Percentiles rank a stretch among this genome's conserved stretches.
These are phyloP conservation scores for Russula compacta DNA, from an alignment of 768 basidiomycete genomes.

Conservation along the genomic window DNA sequence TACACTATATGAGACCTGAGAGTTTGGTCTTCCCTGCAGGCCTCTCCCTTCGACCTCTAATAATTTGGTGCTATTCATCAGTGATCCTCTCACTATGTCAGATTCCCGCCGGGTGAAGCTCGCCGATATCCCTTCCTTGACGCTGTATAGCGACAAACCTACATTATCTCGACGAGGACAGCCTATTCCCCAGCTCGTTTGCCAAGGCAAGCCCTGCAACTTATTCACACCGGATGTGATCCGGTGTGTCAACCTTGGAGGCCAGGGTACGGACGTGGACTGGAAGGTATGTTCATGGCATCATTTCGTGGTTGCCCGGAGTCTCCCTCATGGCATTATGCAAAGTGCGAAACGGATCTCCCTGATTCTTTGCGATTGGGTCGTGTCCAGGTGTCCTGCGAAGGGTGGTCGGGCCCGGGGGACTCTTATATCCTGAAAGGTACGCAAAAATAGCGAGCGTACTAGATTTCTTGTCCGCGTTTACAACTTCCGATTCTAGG, in stretches of 20 bases:
- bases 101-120: conserved; percentile 57
- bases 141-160: conserved; percentile 61
- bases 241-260: conserved; percentile 74
- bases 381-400: conserved; percentile 77
- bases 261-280: conserved; percentile 69
- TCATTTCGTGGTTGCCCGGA: neutral
- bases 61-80: neutral
- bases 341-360: conserved; percentile 81
- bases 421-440: conserved; percentile 84
- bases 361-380: conserved; percentile 79
- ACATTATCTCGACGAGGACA: conserved; percentile 58
- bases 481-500: conserved; percentile 34
- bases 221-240: conserved; percentile 77
- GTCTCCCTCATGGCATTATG: neutral
- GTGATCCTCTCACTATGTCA: conserved; percentile 34
- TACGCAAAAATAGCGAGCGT: conserved; percentile 23
- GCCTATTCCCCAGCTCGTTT: conserved; percentile 71
- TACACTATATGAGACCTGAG: conserved; percentile 2
- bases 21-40: neutral
- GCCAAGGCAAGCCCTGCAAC: conserved; percentile 69
- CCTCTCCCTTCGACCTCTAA: neutral
- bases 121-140: conserved; percentile 62
- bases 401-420: conserved; percentile 79
- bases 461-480: neutral
- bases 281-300: conserved; percentile 61